These are phyloP conservation scores for Amauroascus niger DNA, from an alignment of 2,329 filamentous ascomycete species.

Conservation along the genomic window DNA sequence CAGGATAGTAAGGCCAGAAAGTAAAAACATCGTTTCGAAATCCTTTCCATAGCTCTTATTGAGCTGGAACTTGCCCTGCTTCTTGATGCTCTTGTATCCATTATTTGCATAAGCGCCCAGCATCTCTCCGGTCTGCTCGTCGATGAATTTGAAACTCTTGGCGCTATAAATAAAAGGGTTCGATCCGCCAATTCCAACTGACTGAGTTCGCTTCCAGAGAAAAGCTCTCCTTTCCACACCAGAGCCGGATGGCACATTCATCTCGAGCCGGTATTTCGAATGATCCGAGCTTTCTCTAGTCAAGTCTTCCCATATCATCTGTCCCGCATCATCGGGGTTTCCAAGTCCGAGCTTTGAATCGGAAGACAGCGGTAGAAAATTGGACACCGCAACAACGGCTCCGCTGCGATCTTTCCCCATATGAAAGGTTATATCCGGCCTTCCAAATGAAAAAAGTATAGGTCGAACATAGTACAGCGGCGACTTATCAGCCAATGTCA, in stretches of 20 bases:
- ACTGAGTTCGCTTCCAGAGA: slow-evolving; percentile 28
- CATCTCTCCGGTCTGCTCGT: slow-evolving; percentile 24
- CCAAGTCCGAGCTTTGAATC: slow-evolving; percentile 28
- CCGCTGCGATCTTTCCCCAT: slow-evolving; percentile 21
- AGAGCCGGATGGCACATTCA: slow-evolving; percentile 15
- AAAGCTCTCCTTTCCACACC: slow-evolving; percentile 18
- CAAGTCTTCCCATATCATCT: slow-evolving; percentile 26
- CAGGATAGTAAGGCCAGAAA: slow-evolving; percentile 14
- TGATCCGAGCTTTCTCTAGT: slow-evolving; percentile 20
- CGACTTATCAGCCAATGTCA: slow-evolving; percentile 13
- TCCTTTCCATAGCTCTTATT: slow-evolving; percentile 21
- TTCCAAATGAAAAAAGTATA: slow-evolving; percentile 24
- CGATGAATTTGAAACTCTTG: slow-evolving; percentile 29
- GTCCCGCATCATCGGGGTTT: slow-evolving; percentile 19
- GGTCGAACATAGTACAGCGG: slow-evolving; percentile 23
- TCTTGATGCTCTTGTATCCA: slow-evolving; percentile 22
- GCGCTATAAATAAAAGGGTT: slow-evolving; percentile 19
- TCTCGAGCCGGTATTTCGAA: slow-evolving; percentile 25
- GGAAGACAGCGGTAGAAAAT: slow-evolving; percentile 28
- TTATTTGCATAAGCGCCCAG: slow-evolving; percentile 28
- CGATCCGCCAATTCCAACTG: slow-evolving; percentile 23
- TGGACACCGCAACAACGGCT: slow-evolving; percentile 25
- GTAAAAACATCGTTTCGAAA: slow-evolving; percentile 26
- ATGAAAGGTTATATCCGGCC: slow-evolving; percentile 30
- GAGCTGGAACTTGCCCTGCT: slow-evolving; percentile 28